phyloP scores from a whole-genome alignment of 352 stramenopile genomes.

The Peronospora destructor region DNA sequence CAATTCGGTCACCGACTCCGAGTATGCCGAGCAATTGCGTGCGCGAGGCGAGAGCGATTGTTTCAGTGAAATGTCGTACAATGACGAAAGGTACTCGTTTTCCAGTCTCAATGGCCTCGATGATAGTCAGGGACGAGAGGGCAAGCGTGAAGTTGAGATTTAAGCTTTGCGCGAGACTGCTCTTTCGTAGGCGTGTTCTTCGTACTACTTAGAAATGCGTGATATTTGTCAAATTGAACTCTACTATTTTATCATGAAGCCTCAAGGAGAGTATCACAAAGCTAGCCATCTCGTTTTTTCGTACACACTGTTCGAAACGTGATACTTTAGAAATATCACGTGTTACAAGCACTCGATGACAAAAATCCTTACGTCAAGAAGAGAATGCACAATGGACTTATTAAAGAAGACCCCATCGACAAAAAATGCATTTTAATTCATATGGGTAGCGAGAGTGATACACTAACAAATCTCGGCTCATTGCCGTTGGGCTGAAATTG shows the following conservation, averaged over 20 bases:
- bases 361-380: background rate
- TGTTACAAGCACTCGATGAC: background rate
- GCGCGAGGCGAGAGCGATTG: slow-evolving; percentile 55
- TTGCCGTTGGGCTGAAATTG: background rate
- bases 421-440: slow-evolving; percentile 15
- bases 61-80: slow-evolving; percentile 78
- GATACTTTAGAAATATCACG: too few relatives aligned
- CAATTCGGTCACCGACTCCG: slow-evolving; percentile 62
- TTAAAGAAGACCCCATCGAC: background rate
- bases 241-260: slow-evolving; percentile 17
- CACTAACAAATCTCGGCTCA: slow-evolving; percentile 15
- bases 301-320: slow-evolving; percentile 1
- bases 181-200: slow-evolving; percentile 5
- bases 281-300: slow-evolving; percentile 1
- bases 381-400: too few relatives aligned
- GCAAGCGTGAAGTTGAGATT: slow-evolving; percentile 64
- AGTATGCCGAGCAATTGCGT: slow-evolving; percentile 51
- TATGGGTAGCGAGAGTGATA: slow-evolving; percentile 18
- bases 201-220: slow-evolving; percentile 20
- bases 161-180: slow-evolving; percentile 18
- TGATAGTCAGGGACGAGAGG: slow-evolving; percentile 31
- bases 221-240: slow-evolving; percentile 19
- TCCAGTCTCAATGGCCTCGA: slow-evolving; percentile 38
- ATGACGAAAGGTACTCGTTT: slow-evolving; percentile 77
- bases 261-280: background rate